phyloP scores from a whole-genome alignment of 2,329 filamentous ascomycete species.

The Aspergillus bombycis region DNA sequence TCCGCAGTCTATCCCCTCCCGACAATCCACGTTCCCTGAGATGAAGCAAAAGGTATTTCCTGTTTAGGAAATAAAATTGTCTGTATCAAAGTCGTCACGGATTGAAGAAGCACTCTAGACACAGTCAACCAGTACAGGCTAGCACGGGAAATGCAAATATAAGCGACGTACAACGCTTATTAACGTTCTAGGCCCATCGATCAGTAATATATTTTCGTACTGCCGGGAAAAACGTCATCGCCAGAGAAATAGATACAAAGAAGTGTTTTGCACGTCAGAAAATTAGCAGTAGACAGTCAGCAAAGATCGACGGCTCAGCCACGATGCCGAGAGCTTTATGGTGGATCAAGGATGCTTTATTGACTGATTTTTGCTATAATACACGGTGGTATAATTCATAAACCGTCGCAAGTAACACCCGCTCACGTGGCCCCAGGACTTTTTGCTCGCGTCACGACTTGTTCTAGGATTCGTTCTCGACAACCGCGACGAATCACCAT shows the following conservation, averaged over 20 bases:
- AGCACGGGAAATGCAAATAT: too few species aligned
- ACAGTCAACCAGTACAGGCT: too few species aligned
- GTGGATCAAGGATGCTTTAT: neutral
- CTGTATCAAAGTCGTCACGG: neutral
- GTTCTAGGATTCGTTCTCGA: neutral
- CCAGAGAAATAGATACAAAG: neutral
- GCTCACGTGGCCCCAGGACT: neutral
- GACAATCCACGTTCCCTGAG: neutral
- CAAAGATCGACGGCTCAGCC: neutral
- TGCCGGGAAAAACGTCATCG: neutral
- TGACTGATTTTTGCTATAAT: neutral
- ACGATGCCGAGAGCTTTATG: conserved; percentile 4
- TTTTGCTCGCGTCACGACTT: neutral
- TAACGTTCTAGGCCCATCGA: neutral
- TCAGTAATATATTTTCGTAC: neutral
- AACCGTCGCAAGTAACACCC: neutral
- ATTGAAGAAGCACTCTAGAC: too few species aligned
- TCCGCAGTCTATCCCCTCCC: too few species aligned
- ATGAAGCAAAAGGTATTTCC: neutral
- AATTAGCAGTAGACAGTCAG: neutral
- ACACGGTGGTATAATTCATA: neutral
- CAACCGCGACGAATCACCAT: neutral
- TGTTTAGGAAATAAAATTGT: neutral
- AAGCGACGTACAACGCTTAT: too few species aligned
- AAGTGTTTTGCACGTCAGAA: too few species aligned